Evolutionary conservation across 768 basidiomycete genomes (phyloP).

Genomic region (Lentinula guzmanii): DNA sequence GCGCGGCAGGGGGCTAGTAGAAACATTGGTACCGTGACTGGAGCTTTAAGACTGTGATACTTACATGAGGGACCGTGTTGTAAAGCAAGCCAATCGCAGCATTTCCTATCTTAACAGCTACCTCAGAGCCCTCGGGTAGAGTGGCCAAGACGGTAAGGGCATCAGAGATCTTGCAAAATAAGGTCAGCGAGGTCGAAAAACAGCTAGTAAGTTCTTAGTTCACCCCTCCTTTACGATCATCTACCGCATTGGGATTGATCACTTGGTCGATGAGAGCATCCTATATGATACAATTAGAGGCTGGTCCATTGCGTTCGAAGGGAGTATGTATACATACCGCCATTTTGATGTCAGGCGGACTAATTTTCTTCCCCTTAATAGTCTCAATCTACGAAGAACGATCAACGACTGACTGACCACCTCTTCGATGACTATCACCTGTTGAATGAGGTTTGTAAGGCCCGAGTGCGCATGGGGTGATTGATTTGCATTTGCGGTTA

Average conservation of each 20-base stretch:
- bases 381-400: conserved; percentile 11
- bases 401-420: not conserved
- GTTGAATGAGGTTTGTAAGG: conserved; percentile 24
- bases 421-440: conserved; percentile 12
- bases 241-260: conserved; percentile 28
- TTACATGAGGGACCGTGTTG: conserved; percentile 12
- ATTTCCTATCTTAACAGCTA: not conserved
- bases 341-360: conserved; percentile 16
- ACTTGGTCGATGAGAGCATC: conserved; percentile 22
- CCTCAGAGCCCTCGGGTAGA: conserved; percentile 2
- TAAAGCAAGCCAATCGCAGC: conserved; percentile 8
- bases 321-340: conserved; percentile 14
- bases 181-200: not conserved
- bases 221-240: conserved; percentile 34
- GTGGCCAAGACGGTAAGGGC: not conserved
- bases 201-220: not conserved
- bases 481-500: conserved; percentile 20
- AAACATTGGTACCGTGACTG: not conserved
- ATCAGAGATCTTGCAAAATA: not conserved
- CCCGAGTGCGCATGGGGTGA: conserved; percentile 25
- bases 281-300: conserved; percentile 11
- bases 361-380: conserved; percentile 17
- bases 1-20: conserved; percentile 6
- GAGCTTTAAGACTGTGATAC: not conserved
- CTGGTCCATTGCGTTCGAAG: not conserved